Evolutionary conservation across 495 filamentous ascomycete species (phyloP), one percentile per base, ranked within the genome.

Genomic region (Penicillium flavigenum): DNA sequence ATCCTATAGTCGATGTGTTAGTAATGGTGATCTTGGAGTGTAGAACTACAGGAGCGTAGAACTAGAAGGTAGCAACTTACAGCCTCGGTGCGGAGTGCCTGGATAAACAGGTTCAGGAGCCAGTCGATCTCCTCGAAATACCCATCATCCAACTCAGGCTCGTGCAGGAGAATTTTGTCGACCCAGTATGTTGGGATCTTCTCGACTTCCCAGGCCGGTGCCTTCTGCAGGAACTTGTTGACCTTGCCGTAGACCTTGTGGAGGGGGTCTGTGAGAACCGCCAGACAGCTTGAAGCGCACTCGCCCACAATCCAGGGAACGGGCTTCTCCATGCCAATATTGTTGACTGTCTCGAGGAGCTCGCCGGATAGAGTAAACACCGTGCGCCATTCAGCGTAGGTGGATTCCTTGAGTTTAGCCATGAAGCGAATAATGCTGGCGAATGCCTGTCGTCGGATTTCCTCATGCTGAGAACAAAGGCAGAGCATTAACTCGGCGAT

Each of bases 181-280:
- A 94, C 82, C 65, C 90, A 85, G 63, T 85, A 84, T 5, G 79
- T 77, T 1, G 91, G 92, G 47, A 96, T 76, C 66, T 86, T 88
- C 41, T 86, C 80, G 17, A 88, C 58, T 24, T 84, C 79, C 88
- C 93, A 95, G 9, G 76, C 65, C 2, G 94, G 92, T 0, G 84
- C 80, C 47, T 83, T 84, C 39, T 88, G 86, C 44, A 98, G 82
- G 68, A 93, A 93, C 22, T 79, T 79, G 76, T 96, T 96, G 76
- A 93, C 75, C 64, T 96, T 96, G 29, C 84, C 81, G 64, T 96
- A 98, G 38, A 98, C 80, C 57, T 84, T 85, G 63, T 96, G 89
- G 43, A 88, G 76, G 9, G 94, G 93, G 58, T 93, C 85, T 2
- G 76, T 78, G 24, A 95, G 72, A 19, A 96, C 83, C 2, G 79